Base-by-base conservation (phyloP, 2,329 filamentous ascomycete genomes). In the Colletotrichum zoysiae region DNA sequence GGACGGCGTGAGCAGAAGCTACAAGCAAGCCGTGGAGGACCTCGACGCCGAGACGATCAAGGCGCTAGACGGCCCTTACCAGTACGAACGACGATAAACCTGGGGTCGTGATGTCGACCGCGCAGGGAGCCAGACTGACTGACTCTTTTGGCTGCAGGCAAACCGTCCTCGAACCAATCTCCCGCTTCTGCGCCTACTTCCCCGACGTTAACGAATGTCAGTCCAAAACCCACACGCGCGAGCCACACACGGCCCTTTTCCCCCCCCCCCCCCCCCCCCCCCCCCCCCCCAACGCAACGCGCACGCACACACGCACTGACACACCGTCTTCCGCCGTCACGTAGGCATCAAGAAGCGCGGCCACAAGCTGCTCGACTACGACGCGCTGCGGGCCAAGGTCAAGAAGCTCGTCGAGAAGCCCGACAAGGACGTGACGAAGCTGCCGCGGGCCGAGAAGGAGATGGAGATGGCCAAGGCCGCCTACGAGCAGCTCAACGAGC, bases 41-140 rank as follows among this genome's bases (percentile, higher is more conserved):
- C 88, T 99, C 60, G 97, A 99, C 81, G 93, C 96, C 65, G 97
- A 99, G 83, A 99, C 96, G 0, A 98, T 99, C 84, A 99, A 99
- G 83, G 96, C 96, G 8, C 87, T 99, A 74, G 96, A 99, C 82
- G 96, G 96, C 4, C 97, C 96, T 58, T 99, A 98, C 84, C 90
- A 93, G 90, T 92, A 86, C 65, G 80, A n/a, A 46, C 44, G 8
- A 14, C 18, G 5, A 30, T 30, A 30, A 2, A 16, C 33, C 26
- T 26, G 2, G 18, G 18, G 44, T 2, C 14, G 16, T 33, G 6
- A 26, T 23, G 2, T 40, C 20, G 30, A 63, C 20, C 1, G 65
- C 75, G 78, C 56, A 78, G 11, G 18, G 44, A 46, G 44, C 0
- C 75, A 66, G 48, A 51, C 26, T 2, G 59, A 73, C 60, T 62